Evolutionary conservation across 495 filamentous ascomycete genomes (phyloP).

Genomic region (Cercophora scortea): DNA sequence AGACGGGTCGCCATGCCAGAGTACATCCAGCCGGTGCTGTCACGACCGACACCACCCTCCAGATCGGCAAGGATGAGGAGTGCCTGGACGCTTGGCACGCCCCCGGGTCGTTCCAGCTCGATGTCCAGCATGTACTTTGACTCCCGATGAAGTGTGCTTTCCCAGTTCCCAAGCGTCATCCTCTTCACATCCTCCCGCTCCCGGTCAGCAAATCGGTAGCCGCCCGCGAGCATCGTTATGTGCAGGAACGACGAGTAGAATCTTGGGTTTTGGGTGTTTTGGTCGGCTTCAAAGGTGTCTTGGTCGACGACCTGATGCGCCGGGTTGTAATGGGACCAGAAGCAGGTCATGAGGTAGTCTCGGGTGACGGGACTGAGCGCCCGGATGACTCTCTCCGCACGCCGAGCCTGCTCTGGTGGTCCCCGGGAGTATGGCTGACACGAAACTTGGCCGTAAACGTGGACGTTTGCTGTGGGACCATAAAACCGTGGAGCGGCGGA

Average conservation of each 20-base stretch:
- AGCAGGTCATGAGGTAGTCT: conserved; percentile 44
- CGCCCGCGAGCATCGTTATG: conserved; percentile 44
- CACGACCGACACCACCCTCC: conserved; percentile 44
- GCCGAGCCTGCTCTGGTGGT: conserved; percentile 28
- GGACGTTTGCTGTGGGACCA: conserved; percentile 37
- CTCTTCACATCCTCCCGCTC: conserved; percentile 39
- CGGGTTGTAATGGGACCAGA: conserved; percentile 44
- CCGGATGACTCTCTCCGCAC: conserved; percentile 37
- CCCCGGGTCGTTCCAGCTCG: conserved; percentile 43
- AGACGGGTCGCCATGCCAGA: conserved; percentile 40
- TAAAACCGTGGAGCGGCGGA: conserved; percentile 38
- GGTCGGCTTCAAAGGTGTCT: conserved; percentile 41
- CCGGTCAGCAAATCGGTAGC: conserved; percentile 41
- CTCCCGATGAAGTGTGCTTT: conserved; percentile 45
- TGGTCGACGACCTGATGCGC: conserved; percentile 40
- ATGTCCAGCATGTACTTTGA: conserved; percentile 44
- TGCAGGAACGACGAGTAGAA: conserved; percentile 46
- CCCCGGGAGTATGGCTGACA: conserved; percentile 9
- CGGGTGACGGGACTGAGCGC: conserved; percentile 34
- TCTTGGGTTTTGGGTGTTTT: conserved; percentile 30
- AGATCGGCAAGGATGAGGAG: conserved; percentile 44
- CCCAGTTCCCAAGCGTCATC: conserved; percentile 35
- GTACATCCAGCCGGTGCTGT: conserved; percentile 47
- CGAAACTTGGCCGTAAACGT: conserved; percentile 18
- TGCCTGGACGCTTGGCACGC: conserved; percentile 42